A percentile compares a stretch with the other conserved stretches of the same genome.
Conservation (phyloP, 2,329 filamentous ascomycete genomes). For the Xylaria sp. region DNA sequence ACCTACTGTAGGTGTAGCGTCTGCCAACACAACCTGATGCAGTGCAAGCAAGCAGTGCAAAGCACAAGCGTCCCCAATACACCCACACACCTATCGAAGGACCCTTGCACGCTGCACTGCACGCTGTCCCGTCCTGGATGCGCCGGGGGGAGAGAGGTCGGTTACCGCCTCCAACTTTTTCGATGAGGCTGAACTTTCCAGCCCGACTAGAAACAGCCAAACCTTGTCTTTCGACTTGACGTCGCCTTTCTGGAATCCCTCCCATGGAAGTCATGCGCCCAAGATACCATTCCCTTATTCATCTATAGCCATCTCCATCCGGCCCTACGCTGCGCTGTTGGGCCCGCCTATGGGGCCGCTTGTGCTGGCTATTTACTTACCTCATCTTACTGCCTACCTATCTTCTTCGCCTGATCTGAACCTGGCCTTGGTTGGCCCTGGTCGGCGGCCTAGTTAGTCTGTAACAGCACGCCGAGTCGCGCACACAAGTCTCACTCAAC, state of each 20-base stretch:
- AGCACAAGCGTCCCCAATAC: too few species aligned
- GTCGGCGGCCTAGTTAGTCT: too few species aligned
- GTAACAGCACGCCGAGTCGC: too few species aligned
- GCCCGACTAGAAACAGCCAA: conserved; percentile 26
- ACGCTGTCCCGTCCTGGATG: too few species aligned
- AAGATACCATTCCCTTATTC: conserved; percentile 7
- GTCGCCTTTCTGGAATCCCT: conserved; percentile 29
- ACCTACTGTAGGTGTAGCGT: too few species aligned
- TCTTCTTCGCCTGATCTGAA: background rate
- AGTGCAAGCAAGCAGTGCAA: too few species aligned
- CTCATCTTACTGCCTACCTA: background rate
- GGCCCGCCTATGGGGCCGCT: conserved; percentile 21
- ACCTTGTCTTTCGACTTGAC: conserved; percentile 33
- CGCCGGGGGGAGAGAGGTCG: too few species aligned
- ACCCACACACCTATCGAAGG: too few species aligned
- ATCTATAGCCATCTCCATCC: conserved; percentile 11
- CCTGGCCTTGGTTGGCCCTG: too few species aligned
- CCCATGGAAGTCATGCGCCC: conserved; percentile 20
- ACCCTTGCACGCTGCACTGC: background rate
- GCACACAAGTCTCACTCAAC: too few species aligned
- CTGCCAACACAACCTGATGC: background rate
- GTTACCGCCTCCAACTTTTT: conserved; percentile 27
- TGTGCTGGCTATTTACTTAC: background rate
- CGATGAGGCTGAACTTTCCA: conserved; percentile 34
- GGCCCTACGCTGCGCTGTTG: conserved; percentile 19